Base-by-base conservation (phyloP, 2,329 filamentous ascomycete species). In the Colletotrichum sp. region DNA sequence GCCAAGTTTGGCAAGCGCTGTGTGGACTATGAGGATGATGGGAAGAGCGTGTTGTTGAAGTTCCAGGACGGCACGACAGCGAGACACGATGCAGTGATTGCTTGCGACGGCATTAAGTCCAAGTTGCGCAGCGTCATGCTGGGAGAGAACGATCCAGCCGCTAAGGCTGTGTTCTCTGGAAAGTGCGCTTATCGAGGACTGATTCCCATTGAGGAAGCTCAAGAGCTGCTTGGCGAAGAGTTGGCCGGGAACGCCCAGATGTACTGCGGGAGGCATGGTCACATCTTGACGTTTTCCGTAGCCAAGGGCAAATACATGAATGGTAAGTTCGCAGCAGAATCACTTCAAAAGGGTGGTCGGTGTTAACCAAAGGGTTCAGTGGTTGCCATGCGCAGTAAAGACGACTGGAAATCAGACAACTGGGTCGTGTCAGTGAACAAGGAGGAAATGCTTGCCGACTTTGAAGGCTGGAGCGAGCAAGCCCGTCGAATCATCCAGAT, bases 61-160 rank as follows among this genome's bases (percentile, higher is more conserved):
- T 88, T 88, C 67, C 76, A 80, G 0, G 87, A 88, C 52, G 86
- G 86, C 1, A 83, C 84, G 0, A 83, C 81, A 1, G 84, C 83
- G 4, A 77, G 80, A 9, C 84, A 86, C 6, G 84, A 86, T 30
- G 84, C 82, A 0, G 70, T 92, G 0, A 83, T 94, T 83, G 77
- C 90, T 3, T 92, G 90, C 78, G 91, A 93, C 80, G 91, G 91
- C 1, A 91, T 93, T 79, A 92, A 92, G 7, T 18, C 73, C 82
- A 81, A 70, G 83, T 82, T 8, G 82, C 84, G 92, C 21, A 81
- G 88, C 36, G 80, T 91, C 4, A 81, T 94, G 12, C 83, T 93
- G 0, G 89, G 88, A 1, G 78, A 83, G 48, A 74, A 80, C 77
- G 84, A 62, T 80, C 85, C 69, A 79, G 86, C 30, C 65, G 85